Evolutionary conservation across 306 rosid genomes (phyloP).

Genomic region (Gleditsia sinensis): DNA sequence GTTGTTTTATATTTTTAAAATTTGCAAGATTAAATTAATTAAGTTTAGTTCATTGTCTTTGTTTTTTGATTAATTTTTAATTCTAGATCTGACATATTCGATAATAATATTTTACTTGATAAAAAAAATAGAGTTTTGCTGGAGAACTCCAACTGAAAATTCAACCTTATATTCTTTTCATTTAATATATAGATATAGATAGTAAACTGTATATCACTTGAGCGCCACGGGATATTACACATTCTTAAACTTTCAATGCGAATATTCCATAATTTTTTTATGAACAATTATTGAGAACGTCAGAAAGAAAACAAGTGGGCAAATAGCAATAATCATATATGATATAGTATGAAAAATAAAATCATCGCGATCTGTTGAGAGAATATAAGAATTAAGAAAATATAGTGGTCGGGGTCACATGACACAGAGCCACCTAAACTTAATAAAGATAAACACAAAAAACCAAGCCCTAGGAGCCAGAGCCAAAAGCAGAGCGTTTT

Average conservation of each 20-base stretch:
- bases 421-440: constrained; percentile 13
- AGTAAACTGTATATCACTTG: too few relatives aligned
- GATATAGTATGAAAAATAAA: not conserved
- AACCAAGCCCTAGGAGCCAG: too few relatives aligned
- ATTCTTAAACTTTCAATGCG: not conserved
- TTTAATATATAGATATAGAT: not conserved
- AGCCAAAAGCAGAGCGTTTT: not conserved
- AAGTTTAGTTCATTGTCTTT: too few relatives aligned
- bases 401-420: not conserved
- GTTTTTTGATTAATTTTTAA: too few relatives aligned
- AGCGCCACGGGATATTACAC: not conserved
- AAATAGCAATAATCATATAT: not conserved
- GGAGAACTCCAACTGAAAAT: too few relatives aligned
- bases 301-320: not conserved
- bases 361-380: too few relatives aligned
- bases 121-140: too few relatives aligned
- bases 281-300: not conserved
- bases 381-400: not conserved
- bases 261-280: not conserved
- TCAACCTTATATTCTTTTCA: too few relatives aligned
- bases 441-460: constrained; percentile 10
- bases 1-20: too few relatives aligned
- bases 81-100: too few relatives aligned
- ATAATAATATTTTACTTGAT: too few relatives aligned
- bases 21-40: too few relatives aligned